Conservation (phyloP, 495 filamentous ascomycete genomes). For the Pyronema domesticum region DNA sequence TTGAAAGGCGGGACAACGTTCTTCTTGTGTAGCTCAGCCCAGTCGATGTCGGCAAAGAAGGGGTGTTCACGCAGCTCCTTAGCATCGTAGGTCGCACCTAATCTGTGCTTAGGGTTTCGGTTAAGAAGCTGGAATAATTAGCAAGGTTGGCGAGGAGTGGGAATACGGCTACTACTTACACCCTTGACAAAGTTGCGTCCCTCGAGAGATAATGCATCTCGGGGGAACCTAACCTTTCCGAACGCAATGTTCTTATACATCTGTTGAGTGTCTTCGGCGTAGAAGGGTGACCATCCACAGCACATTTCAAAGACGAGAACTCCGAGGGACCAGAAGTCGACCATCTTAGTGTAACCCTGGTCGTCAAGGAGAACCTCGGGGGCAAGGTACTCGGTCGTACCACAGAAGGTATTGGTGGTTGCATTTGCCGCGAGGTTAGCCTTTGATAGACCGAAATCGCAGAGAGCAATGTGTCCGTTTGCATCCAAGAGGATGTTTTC, state of each 20-base stretch:
- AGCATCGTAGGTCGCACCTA: constrained; percentile 79
- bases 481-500: constrained; percentile 75
- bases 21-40: constrained; percentile 70
- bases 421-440: constrained; percentile 90
- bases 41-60: constrained; percentile 89
- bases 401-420: constrained; percentile 97
- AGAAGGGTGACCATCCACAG: constrained; percentile 97
- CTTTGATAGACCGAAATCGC: constrained; percentile 87
- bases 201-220: constrained; percentile 82
- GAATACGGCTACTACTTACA: constrained; percentile 8
- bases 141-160: not conserved
- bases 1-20: constrained; percentile 95
- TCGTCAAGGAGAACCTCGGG: constrained; percentile 92
- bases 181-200: constrained; percentile 97
- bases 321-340: constrained; percentile 97
- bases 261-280: constrained; percentile 95
- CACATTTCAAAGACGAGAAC: constrained; percentile 99
- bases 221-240: constrained; percentile 90
- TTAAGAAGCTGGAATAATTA: constrained; percentile 44
- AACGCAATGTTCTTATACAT: constrained; percentile 99
- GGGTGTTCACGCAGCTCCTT: constrained; percentile 87
- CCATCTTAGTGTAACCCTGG: constrained; percentile 98
- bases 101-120: constrained; percentile 85
- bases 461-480: constrained; percentile 70
- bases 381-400: constrained; percentile 92